phyloP scores from a whole-genome alignment of 805 yeast genomes.

The Metschnikowia hibisci region DNA sequence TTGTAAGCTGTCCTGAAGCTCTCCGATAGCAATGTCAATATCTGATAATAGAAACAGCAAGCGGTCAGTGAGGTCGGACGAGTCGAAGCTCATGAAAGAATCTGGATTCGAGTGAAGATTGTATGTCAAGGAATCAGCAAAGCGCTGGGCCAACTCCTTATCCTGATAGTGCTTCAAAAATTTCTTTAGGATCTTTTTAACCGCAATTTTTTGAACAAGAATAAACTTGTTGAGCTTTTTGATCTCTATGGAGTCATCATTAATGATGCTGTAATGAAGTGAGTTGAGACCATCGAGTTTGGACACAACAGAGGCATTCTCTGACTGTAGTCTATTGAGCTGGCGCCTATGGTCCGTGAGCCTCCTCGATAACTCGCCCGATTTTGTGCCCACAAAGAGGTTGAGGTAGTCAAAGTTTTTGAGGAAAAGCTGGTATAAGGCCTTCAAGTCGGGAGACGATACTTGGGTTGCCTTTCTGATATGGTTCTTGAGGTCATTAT shows the following conservation, averaged over 20 bases:
- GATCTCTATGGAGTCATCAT: slow-evolving; percentile 41
- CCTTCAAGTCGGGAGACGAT: slow-evolving; percentile 28
- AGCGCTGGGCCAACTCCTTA: slow-evolving; percentile 18
- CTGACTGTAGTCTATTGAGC: slow-evolving; percentile 10
- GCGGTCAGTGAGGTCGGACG: slow-evolving; percentile 58
- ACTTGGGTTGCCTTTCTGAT: slow-evolving; percentile 56
- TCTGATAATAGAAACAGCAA: slow-evolving; percentile 13
- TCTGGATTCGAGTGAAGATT: slow-evolving; percentile 40
- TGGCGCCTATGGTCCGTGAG: slow-evolving; percentile 30
- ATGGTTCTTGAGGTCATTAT: slow-evolving; percentile 66
- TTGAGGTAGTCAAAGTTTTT: slow-evolving; percentile 59
- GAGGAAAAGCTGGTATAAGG: slow-evolving; percentile 36
- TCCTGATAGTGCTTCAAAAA: slow-evolving; percentile 45
- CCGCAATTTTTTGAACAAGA: slow-evolving; percentile 67
- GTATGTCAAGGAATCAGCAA: slow-evolving; percentile 34
- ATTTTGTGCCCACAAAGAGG: slow-evolving; percentile 62
- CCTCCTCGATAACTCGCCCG: slow-evolving; percentile 59
- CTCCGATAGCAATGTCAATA: slow-evolving; percentile 14
- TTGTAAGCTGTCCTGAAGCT: slow-evolving; percentile 13
- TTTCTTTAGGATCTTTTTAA: slow-evolving; percentile 71
- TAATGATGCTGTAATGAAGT: slow-evolving; percentile 34
- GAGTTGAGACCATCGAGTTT: slow-evolving; percentile 23
- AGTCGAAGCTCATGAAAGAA: slow-evolving; percentile 59
- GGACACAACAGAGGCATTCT: slow-evolving; percentile 8
- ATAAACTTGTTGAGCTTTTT: slow-evolving; percentile 69